phyloP scores from a whole-genome alignment of 179 eudicot species.

The Beta corolliflora region DNA sequence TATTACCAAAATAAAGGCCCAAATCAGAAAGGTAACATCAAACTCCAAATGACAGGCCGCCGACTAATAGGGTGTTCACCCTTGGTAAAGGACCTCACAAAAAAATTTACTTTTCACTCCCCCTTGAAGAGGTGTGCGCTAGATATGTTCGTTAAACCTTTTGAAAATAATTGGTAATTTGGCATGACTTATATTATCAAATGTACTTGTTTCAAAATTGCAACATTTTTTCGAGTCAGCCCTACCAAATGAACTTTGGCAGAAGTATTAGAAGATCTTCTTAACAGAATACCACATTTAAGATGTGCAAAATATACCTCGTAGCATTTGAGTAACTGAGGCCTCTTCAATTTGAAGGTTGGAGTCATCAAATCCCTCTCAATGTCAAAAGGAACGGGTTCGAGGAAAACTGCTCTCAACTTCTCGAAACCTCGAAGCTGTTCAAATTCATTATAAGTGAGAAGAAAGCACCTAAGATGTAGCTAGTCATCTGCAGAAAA shows the following conservation, averaged over 20 bases:
- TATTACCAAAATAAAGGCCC: slow-evolving; percentile 15
- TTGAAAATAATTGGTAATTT: too few relatives aligned
- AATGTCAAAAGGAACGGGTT: slow-evolving; percentile 83
- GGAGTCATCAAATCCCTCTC: slow-evolving; percentile 90
- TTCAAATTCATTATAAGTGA: background rate
- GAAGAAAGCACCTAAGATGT: background rate
- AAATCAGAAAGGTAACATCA: background rate
- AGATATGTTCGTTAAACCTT: too few relatives aligned
- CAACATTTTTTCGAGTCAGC: background rate
- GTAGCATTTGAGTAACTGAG: slow-evolving; percentile 84
- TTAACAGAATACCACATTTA: background rate
- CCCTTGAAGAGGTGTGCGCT: too few relatives aligned
- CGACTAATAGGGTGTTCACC: background rate
- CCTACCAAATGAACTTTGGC: too few relatives aligned
- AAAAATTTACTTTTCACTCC: too few relatives aligned
- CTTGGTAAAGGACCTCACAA: too few relatives aligned
- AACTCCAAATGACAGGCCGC: background rate
- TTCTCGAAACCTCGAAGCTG: slow-evolving; percentile 97
- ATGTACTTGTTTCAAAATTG: too few relatives aligned
- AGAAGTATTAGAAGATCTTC: background rate
- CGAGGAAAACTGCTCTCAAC: slow-evolving; percentile 73
- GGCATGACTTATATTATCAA: too few relatives aligned
- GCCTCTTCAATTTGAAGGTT: slow-evolving; percentile 94
- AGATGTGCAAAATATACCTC: slow-evolving; percentile 50
- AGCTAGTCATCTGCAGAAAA: slow-evolving; percentile 10